Base-by-base conservation (phyloP, 768 basidiomycete species). In the Russula virescens region DNA sequence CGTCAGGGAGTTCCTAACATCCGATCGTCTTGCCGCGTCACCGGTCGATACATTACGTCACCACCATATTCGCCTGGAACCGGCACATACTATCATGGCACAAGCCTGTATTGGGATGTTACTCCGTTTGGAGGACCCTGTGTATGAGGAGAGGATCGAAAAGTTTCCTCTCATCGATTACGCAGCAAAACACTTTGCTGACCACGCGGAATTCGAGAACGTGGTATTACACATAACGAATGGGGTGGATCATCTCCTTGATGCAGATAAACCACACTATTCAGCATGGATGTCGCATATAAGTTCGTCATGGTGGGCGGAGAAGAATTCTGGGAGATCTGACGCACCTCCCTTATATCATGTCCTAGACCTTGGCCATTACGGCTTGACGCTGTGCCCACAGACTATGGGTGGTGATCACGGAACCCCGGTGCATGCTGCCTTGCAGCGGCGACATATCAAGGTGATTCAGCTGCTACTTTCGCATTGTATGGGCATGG, bases 1-100 rank as follows among this genome's bases (percentile, higher is more conserved):
- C 5, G 42, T 55, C n/a, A 45, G 45, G 13, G 55, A 55, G 55
- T 55, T 55, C 55, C 28, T 55, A 42, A 45, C 26, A 13, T 55
- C 55, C 4, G 25, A 43, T 13, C 55, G 55, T 7, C 55, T 55
- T 16, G 26, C 43, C 19, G 10, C 16, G 3, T 28, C 26, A 9
- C 9, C 23, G 10, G 28, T 43, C 16, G 42, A 31, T 45, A n/a
- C 8, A 3, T 55, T 25, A 28, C 42, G 26, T 23, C 4, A 19
- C 13, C 42, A 55, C 31, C 43, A 55, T 9, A 55, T 55, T 14
- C 42, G 18, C n/a, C 26, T 28, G 2, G 55, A 45, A 46, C 5
- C 19, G 10, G 42, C 55, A 10, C 40, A 55, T 21, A 55, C 26
- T 7, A n/a, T 31, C 19, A n/a, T 55, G 14, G 43, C 55, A 4